Conservation (phyloP, 208 protist species). For the Porcisia deanei region DNA sequence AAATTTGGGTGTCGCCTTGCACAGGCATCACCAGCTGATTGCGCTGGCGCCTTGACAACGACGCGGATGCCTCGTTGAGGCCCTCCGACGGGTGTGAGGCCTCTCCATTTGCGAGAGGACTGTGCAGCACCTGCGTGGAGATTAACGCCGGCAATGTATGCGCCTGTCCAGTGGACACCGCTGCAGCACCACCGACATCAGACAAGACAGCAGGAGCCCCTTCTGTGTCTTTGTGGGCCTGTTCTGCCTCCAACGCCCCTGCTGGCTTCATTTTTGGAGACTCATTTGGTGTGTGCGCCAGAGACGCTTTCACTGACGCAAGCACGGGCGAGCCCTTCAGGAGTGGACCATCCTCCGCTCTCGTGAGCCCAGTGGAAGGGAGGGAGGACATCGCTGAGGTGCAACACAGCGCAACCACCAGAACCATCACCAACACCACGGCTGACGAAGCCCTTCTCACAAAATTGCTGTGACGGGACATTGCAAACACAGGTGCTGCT, state of each 20-base stretch:
- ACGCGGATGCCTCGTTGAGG: neutral
- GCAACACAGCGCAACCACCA: neutral
- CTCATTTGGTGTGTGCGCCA: neutral
- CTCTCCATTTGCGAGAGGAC: slow-evolving; percentile 9
- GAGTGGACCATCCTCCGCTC: neutral
- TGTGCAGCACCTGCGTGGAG: neutral
- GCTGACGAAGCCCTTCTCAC: neutral
- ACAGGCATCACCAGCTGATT: neutral
- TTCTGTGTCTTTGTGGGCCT: slow-evolving; percentile 6
- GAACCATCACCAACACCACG: neutral
- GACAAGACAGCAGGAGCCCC: neutral
- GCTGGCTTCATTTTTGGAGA: neutral
- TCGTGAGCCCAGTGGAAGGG: neutral
- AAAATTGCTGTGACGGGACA: neutral
- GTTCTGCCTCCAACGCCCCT: neutral
- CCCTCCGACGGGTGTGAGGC: neutral
- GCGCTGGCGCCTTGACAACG: neutral
- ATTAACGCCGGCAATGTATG: neutral
- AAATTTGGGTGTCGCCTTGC: neutral
- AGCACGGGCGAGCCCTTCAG: neutral
- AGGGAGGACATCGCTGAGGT: slow-evolving; percentile 2
- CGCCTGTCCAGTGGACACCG: neutral
- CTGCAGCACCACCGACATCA: neutral
- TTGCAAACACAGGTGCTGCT: neutral
- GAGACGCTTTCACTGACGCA: too few species aligned